Evolutionary conservation across 192 early-diverging fungal genomes (phyloP).

Genomic region (Phlyctochytrium bullatum): DNA sequence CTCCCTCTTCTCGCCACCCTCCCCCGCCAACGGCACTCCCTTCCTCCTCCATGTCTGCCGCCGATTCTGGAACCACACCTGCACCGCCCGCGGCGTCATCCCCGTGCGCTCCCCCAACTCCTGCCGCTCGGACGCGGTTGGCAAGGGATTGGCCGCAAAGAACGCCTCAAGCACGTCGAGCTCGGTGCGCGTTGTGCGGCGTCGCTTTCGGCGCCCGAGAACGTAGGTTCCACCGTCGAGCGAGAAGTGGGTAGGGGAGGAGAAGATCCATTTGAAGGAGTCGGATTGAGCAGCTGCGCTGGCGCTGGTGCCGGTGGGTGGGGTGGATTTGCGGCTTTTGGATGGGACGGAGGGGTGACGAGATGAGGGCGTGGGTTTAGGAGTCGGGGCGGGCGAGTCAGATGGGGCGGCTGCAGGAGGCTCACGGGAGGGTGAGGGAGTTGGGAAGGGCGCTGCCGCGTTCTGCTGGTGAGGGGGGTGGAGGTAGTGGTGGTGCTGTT

Average conservation of each 20-base stretch:
- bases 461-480: neutral
- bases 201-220: conserved; percentile 1
- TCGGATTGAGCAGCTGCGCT: neutral
- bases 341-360: too few species aligned
- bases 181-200: conserved; percentile 35
- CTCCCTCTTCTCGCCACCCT: too few species aligned
- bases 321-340: too few species aligned
- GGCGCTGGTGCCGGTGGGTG: too few species aligned
- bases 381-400: neutral
- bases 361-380: too few species aligned
- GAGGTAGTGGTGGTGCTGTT: neutral
- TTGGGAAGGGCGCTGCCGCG: neutral
- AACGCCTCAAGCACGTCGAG: conserved; percentile 68
- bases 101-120: conserved; percentile 53
- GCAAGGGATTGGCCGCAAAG: conserved; percentile 79
- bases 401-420: neutral
- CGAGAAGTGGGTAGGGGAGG: neutral
- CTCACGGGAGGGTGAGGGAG: too few species aligned
- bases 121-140: conserved; percentile 75
- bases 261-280: too few species aligned
- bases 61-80: conserved; percentile 98
- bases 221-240: neutral
- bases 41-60: conserved; percentile 57
- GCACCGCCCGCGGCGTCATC: conserved; percentile 89
- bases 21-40: neutral